Conservation (phyloP, 1,284 basidiomycete genomes). For the Ustilago lituana region DNA sequence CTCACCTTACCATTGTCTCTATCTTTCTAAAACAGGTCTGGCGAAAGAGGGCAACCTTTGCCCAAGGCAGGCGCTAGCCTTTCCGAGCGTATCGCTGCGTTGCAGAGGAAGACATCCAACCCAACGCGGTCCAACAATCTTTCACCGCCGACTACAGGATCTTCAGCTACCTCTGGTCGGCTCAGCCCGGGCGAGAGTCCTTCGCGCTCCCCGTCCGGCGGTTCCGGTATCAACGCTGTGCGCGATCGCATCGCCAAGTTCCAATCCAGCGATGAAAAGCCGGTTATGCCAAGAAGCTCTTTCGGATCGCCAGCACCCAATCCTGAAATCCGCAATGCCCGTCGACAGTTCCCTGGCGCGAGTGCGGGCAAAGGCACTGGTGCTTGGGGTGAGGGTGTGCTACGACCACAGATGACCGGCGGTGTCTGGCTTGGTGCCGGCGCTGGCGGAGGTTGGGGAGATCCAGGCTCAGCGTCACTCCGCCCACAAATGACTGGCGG, state of each 20-base stretch:
- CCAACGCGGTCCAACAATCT: constrained; percentile 29
- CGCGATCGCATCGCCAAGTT: constrained; percentile 60
- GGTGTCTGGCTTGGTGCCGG: constrained; percentile 57
- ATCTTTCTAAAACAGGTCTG: constrained; percentile 10
- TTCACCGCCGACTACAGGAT: constrained; percentile 21
- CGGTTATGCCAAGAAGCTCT: constrained; percentile 56
- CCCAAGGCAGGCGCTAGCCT: constrained; percentile 51
- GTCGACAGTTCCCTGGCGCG: constrained; percentile 47
- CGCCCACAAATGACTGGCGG: constrained; percentile 60
- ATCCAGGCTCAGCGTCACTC: constrained; percentile 30
- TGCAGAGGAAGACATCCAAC: constrained; percentile 56
- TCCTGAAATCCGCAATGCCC: constrained; percentile 43
- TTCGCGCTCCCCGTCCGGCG: constrained; percentile 35
- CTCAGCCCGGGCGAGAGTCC: constrained; percentile 44
- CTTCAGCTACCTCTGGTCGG: constrained; percentile 20
- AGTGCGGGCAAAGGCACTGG: constrained; percentile 49
- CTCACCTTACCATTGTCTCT: not conserved
- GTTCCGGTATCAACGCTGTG: constrained; percentile 38
- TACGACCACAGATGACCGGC: constrained; percentile 61
- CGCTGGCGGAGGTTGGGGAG: constrained; percentile 46
- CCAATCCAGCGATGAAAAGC: constrained; percentile 51
- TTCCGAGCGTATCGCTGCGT: constrained; percentile 59
- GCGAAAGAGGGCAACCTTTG: constrained; percentile 26
- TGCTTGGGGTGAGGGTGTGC: constrained; percentile 55
- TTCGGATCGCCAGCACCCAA: constrained; percentile 60